Evolutionary conservation across 2,329 filamentous ascomycete species (phyloP).

Genomic region (Penicillium sp.): DNA sequence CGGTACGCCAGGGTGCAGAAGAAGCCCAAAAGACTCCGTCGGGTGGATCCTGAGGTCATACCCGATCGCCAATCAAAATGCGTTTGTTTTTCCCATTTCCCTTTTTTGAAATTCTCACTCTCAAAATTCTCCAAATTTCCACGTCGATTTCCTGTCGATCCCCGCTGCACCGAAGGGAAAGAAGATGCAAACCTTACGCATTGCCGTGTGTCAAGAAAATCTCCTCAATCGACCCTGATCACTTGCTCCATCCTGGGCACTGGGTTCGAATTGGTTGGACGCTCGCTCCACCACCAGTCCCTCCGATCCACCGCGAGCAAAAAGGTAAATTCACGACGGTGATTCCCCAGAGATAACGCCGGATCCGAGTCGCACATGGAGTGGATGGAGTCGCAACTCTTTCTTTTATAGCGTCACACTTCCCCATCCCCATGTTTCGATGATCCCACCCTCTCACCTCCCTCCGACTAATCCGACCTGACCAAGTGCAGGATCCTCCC

Average conservation of each 20-base stretch:
- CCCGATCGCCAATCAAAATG: no score
- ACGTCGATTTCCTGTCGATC: background rate
- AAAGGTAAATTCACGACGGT: background rate
- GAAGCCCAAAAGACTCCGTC: no score
- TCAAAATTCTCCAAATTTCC: background rate
- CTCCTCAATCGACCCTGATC: conserved; percentile 8
- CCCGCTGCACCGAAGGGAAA: background rate
- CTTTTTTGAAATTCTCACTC: background rate
- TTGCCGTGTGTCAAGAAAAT: conserved; percentile 8
- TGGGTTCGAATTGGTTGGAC: no score
- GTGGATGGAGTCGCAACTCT: background rate
- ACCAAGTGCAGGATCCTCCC: background rate
- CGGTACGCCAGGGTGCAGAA: no score
- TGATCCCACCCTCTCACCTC: background rate
- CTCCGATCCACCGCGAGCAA: background rate
- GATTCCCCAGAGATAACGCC: conserved; percentile 12
- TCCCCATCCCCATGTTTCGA: background rate
- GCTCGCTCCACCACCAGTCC: background rate
- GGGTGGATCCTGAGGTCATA: no score
- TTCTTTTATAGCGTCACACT: conserved; percentile 6
- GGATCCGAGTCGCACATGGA: conserved; percentile 7
- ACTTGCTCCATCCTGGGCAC: conserved; percentile 1
- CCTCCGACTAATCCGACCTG: background rate
- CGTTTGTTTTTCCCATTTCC: no score
- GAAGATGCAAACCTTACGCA: conserved; percentile 15